A percentile compares a stretch with the other conserved stretches of the same genome.
Evolutionary conservation across 371 early-diverging fungal species (phyloP).

Genomic region (Funneliformis caledonium): DNA sequence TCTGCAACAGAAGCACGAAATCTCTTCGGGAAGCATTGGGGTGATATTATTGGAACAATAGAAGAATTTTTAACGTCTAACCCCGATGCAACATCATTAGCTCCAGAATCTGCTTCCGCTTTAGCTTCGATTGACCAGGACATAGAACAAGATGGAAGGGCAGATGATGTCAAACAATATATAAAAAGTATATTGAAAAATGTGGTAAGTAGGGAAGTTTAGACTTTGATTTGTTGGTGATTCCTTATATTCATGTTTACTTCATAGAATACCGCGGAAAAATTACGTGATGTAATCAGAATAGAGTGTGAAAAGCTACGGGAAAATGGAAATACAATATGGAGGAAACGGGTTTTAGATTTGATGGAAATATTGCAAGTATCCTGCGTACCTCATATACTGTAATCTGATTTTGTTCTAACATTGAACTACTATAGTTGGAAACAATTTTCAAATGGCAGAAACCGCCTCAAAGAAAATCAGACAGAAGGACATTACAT

Average conservation of each 20-base stretch:
- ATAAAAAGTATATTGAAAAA: background rate
- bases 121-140: slow-evolving; percentile 9
- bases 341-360: slow-evolving; percentile 20
- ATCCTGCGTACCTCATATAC: slow-evolving; percentile 7
- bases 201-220: slow-evolving; percentile 1
- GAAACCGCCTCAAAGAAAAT: slow-evolving; percentile 15
- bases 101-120: slow-evolving; percentile 18
- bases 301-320: slow-evolving; percentile 17
- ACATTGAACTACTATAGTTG: slow-evolving; percentile 22
- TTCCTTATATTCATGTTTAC: slow-evolving; percentile 20
- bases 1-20: slow-evolving; percentile 24
- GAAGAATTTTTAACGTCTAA: background rate
- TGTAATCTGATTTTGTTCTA: slow-evolving; percentile 5
- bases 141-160: slow-evolving; percentile 15
- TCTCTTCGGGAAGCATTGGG: slow-evolving; percentile 7
- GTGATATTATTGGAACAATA: background rate
- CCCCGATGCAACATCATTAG: background rate
- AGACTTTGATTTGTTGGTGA: slow-evolving; percentile 1
- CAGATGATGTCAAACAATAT: slow-evolving; percentile 10
- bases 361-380: slow-evolving; percentile 32
- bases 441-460: slow-evolving; percentile 11
- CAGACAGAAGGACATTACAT: slow-evolving; percentile 11
- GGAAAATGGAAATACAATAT: slow-evolving; percentile 13
- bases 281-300: slow-evolving; percentile 28
- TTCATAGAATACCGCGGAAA: slow-evolving; percentile 24